These are phyloP conservation scores for Schizosaccharomyces japonicus DNA, from an alignment of 805 yeast species.

Conservation along the genomic window DNA sequence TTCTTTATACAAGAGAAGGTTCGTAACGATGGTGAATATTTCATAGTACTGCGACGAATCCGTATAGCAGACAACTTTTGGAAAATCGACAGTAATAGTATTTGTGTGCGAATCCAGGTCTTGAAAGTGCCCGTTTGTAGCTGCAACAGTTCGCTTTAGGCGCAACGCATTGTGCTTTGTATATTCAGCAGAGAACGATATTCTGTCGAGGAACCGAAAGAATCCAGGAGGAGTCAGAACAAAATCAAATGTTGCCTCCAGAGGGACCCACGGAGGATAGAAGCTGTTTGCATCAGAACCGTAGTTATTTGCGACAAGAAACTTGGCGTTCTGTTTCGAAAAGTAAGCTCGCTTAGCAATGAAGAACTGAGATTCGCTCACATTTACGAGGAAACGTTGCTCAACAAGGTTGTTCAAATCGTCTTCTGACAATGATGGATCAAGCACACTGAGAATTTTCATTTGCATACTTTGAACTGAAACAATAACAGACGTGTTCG, in stretches of 20 bases:
- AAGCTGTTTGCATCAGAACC: constrained; percentile 24
- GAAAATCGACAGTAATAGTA: constrained; percentile 38
- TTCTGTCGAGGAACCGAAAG: constrained; percentile 35
- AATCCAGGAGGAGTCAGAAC: constrained; percentile 22
- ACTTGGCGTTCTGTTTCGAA: constrained; percentile 17
- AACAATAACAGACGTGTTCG: constrained; percentile 39
- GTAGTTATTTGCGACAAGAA: constrained; percentile 29
- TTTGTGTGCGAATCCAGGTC: constrained; percentile 15
- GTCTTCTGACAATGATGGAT: constrained; percentile 21
- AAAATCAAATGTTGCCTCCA: constrained; percentile 36
- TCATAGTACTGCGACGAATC: constrained; percentile 55
- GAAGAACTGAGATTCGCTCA: constrained; percentile 49
- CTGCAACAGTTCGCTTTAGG: constrained; percentile 11
- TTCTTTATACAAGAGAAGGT: constrained; percentile 47
- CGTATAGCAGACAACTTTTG: constrained; percentile 39
- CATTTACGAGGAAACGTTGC: constrained; percentile 42
- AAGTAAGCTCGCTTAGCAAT: constrained; percentile 33
- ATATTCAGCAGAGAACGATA: constrained; percentile 36
- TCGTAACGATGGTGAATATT: constrained; percentile 35
- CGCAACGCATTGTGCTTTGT: constrained; percentile 30
- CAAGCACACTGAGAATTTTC: constrained; percentile 41
- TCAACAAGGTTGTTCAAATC: constrained; percentile 29
- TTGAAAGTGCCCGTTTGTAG: constrained; percentile 5
- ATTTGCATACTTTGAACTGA: constrained; percentile 49
- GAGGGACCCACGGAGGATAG: constrained; percentile 86